Evolutionary conservation across 345 rosid species (phyloP), one percentile per base, ranked within the genome.

Genomic region (Sapria himalayana): DNA sequence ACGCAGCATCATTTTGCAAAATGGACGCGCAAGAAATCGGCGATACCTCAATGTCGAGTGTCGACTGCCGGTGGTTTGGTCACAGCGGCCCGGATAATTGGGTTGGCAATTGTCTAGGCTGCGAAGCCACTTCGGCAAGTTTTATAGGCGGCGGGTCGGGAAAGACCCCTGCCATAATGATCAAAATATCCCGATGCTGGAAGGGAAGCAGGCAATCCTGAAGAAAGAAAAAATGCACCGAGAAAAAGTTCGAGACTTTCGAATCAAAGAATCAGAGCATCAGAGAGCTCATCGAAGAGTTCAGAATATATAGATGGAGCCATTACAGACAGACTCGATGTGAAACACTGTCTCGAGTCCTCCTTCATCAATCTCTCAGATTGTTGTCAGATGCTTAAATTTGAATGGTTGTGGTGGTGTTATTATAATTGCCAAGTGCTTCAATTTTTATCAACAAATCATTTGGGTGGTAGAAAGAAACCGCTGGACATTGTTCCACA

Each of bases 301-400:
- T 82, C 49, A 72, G 39, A 49, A 69, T 75, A 13, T 75, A 71
- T 10, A 46, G 84, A 55, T 75, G 76, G 76, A 69, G 38, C 48
- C 76, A 82, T n/a, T n/a, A n/a, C n/a, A 45, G 71, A 69, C 15
- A 41, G 44, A 40, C 80, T 69, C 25, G 47, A 54, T 51, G 39
- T 16, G 21, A 81, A 61, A 45, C 85, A 85, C 5, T 69, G 36
- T 49, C 81, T 78, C 29, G 80, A 73, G 19, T 69, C 84, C 33
- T 73, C 37, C 56, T 48, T 37, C 9, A 41, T 82, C 0, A 65
- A 82, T 48, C 69, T 78, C 45, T 60, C 72, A 52, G 31, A 33
- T 2, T 73, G 86, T 25, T 78, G 86, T 4, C 78, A 76, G 3
- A 67, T 73, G 76, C 51, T 50, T n/a, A n/a, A n/a, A n/a, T n/a